Conservation (phyloP, 176 grass and related monocot genomes). For the Cocos nucifera region DNA sequence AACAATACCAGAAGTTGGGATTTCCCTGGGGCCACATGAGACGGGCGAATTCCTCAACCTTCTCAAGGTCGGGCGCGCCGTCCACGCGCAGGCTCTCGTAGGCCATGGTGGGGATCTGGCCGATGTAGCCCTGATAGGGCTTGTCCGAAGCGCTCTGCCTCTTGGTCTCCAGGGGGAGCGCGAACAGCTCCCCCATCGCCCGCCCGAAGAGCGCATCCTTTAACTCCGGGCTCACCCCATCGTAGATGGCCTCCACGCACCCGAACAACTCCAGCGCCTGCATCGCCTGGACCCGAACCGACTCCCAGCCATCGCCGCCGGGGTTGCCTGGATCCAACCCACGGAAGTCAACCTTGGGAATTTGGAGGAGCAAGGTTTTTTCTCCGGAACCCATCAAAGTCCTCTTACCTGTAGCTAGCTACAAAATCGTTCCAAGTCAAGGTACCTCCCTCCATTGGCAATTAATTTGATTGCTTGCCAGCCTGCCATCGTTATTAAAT, state of each 20-base stretch:
- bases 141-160: neutral
- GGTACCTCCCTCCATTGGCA: too few species aligned
- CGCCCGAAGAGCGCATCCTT: slow-evolving; percentile 26
- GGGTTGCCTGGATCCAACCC: slow-evolving; percentile 16
- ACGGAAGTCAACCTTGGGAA: slow-evolving; percentile 22
- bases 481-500: too few species aligned
- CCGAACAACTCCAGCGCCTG: slow-evolving; percentile 34
- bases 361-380: neutral
- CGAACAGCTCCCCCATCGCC: slow-evolving; percentile 34
- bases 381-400: too few species aligned
- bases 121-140: slow-evolving; percentile 29
- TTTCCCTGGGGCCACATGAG: slow-evolving; percentile 42
- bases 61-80: slow-evolving; percentile 3
- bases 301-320: slow-evolving; percentile 19
- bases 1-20: slow-evolving; percentile 31
- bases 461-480: too few species aligned
- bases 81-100: slow-evolving; percentile 38
- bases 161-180: slow-evolving; percentile 35
- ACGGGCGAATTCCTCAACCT: slow-evolving; percentile 24
- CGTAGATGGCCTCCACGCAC: slow-evolving; percentile 31
- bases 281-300: slow-evolving; percentile 22
- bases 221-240: slow-evolving; percentile 17
- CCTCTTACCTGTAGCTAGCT: too few species aligned
- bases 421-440: too few species aligned
- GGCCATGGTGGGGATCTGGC: slow-evolving; percentile 18